Evolutionary conservation across 2,329 filamentous ascomycete genomes (phyloP).

Genomic region (Kalmusia sp.): DNA sequence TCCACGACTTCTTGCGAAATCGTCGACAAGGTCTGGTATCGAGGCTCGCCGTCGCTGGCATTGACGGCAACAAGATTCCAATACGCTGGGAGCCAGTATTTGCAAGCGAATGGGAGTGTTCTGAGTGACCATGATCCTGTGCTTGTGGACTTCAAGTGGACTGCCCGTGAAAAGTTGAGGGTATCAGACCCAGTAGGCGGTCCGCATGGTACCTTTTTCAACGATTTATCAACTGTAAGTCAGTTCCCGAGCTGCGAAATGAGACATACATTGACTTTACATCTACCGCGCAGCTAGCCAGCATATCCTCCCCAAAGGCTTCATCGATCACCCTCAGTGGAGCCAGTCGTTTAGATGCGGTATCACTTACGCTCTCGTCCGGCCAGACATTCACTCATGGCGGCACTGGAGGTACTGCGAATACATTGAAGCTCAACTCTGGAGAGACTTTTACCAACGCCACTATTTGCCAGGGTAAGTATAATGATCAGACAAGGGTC

Average conservation of each 20-base stretch:
- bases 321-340: conserved; percentile 57
- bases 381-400: conserved; percentile 61
- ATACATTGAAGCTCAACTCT: conserved; percentile 52
- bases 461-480: conserved; percentile 59
- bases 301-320: conserved; percentile 39
- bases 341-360: conserved; percentile 57
- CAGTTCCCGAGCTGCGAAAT: background rate
- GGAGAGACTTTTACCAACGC: conserved; percentile 60
- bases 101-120: conserved; percentile 63
- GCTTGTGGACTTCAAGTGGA: conserved; percentile 57
- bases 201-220: conserved; percentile 62
- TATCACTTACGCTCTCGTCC: conserved; percentile 57
- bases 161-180: conserved; percentile 46
- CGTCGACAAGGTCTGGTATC: conserved; percentile 72
- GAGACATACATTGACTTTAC: background rate
- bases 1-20: conserved; percentile 64
- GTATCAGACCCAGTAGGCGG: conserved; percentile 59
- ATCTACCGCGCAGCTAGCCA: background rate
- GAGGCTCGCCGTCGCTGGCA: conserved; percentile 55
- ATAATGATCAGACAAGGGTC: conserved; percentile 56
- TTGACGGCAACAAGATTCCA: conserved; percentile 59
- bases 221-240: conserved; percentile 49
- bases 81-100: conserved; percentile 65
- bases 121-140: conserved; percentile 72
- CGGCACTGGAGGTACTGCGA: conserved; percentile 57